Evolutionary conservation across 2,329 filamentous ascomycete genomes (phyloP).

Genomic region (Xylariaceae sp.): DNA sequence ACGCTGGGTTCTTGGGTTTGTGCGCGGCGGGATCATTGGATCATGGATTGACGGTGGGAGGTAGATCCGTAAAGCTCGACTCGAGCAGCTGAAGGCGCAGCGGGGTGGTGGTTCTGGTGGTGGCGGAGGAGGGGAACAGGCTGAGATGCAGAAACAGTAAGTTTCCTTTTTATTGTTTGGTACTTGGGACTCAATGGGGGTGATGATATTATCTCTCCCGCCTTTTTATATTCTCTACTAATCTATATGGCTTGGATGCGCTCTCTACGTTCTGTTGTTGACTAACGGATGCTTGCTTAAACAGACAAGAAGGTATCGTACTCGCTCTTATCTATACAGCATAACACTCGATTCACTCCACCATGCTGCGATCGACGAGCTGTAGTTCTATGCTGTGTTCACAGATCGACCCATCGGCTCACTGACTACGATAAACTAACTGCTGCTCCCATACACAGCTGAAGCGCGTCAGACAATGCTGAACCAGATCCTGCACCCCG

Average conservation of each 20-base stretch:
- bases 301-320: conserved; percentile 37
- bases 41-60: not conserved
- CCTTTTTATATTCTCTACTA: not conserved
- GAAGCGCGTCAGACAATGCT: conserved; percentile 75
- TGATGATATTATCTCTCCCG: not conserved
- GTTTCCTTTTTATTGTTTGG: conserved; percentile 19
- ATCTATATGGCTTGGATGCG: not conserved
- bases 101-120: conserved; percentile 45
- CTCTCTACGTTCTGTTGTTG: not conserved
- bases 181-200: not conserved
- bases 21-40: not conserved
- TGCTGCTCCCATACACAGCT: conserved; percentile 30
- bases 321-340: too few relatives aligned
- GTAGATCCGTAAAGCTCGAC: conserved; percentile 84
- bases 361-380: not conserved
- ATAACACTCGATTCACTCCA: not conserved
- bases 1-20: not conserved
- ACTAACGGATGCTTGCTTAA: conserved; percentile 4
- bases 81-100: conserved; percentile 85
- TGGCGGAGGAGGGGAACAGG: conserved; percentile 42
- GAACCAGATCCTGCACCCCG: conserved; percentile 87
- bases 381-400: not conserved
- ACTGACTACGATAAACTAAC: not conserved
- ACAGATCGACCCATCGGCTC: not conserved
- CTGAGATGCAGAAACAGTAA: conserved; percentile 60